Conservation (phyloP, 2,329 filamentous ascomycete species). For the Pestalotiopsis sp. region DNA sequence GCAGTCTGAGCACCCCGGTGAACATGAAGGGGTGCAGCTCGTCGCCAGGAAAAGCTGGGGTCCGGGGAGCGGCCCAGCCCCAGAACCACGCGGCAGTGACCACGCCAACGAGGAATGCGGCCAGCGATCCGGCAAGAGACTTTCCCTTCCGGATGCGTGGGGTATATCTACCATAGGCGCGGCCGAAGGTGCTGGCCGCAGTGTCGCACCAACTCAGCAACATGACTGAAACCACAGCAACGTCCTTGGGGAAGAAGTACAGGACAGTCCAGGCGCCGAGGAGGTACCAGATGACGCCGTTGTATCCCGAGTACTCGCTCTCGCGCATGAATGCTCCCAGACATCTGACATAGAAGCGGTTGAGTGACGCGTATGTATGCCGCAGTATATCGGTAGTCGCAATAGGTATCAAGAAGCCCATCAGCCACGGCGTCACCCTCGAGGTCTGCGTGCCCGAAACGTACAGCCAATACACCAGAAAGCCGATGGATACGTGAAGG, state of each 20-base stretch:
- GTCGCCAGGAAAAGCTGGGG: constrained; percentile 70
- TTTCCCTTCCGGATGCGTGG: constrained; percentile 84
- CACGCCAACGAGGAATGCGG: constrained; percentile 83
- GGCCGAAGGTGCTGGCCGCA: constrained; percentile 90
- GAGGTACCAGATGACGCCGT: constrained; percentile 96
- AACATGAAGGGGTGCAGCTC: constrained; percentile 78
- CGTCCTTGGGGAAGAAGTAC: constrained; percentile 88
- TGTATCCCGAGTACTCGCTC: constrained; percentile 91
- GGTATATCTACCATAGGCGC: constrained; percentile 87
- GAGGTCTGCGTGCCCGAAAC: constrained; percentile 74
- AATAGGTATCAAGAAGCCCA: constrained; percentile 82
- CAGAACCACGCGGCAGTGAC: constrained; percentile 84
- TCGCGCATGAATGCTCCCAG: constrained; percentile 95
- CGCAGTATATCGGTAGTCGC: constrained; percentile 80
- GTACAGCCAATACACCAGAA: constrained; percentile 88
- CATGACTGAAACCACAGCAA: constrained; percentile 86
- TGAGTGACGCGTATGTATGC: constrained; percentile 80
- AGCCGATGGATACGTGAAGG: constrained; percentile 95
- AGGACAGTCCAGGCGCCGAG: constrained; percentile 87
- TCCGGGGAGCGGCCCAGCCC: constrained; percentile 77
- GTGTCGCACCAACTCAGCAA: constrained; percentile 98
- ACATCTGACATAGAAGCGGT: constrained; percentile 81
- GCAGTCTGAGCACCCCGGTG: constrained; percentile 74
- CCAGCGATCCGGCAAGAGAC: constrained; percentile 85
- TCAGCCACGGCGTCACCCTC: constrained; percentile 81